Evolutionary conservation across 2,329 filamentous ascomycete species (phyloP), one percentile per base, ranked within the genome.

Genomic region (Arthrobotrys pseudoclavata): DNA sequence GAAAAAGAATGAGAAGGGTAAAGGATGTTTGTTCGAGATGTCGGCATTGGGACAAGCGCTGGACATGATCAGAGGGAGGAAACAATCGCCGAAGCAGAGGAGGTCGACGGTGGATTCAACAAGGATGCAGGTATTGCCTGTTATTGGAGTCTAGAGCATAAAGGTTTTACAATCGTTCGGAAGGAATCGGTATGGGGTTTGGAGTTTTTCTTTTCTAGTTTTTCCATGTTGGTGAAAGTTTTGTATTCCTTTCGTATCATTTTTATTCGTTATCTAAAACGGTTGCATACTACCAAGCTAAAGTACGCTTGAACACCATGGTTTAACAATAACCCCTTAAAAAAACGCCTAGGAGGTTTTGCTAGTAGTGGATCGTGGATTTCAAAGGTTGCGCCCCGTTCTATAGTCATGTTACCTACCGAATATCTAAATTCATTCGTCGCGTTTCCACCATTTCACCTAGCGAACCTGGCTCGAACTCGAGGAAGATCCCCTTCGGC

Each of bases 1-100:
- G 57, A 75, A 69, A 57, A 79, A 68, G 62, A 79, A 80, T 55
- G 79, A 79, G 5, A 79, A 79, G 37, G 80, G 80, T n/a, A 81
- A 67, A 69, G 80, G 80, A 4, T 81, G 80, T 79, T 15, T 80
- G 34, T 81, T 80, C 69, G 80, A 81, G 72, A 55, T 71, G 18
- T 72, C 76, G 18, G 76, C 77, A 20, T 76, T 81, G 31, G 55
- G 53, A 10, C 79, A 81, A 55, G 79, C 80, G 10, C 64, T 81
- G 26, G 79, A 80, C 40, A 79, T 79, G 66, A 79, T 81, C 31
- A 57, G 80, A 40, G 80, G 80, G 2, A 80, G 71, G 68, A 80
- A 74, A n/a, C 76, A 71, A 40, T 68, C 74, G 18, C 79, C 68
- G 12, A 55, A 80, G 55, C 79, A 79, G 50, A 81, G 80, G 45